Base-by-base conservation (phyloP, 2,329 filamentous ascomycete genomes). In the Diaporthe helianthi region DNA sequence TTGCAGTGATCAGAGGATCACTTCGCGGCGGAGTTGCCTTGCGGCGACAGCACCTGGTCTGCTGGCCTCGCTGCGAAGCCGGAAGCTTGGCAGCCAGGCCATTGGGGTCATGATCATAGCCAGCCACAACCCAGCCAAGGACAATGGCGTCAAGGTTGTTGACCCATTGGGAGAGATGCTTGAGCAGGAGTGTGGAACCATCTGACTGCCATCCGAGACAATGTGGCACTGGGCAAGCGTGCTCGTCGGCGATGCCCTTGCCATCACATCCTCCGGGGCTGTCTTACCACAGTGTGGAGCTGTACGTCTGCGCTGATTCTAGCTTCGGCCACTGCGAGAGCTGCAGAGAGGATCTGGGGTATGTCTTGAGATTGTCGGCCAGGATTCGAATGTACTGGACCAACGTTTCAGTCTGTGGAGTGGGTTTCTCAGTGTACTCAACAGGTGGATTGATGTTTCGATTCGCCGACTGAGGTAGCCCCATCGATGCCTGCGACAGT, bases 81-180 rank as follows among this genome's bases (percentile, higher is more conserved):
- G 93, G 78, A 97, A 96, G 82, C 89, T 97, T 75, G 91, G 91
- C 79, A 92, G 94, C 73, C 93, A 97, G 83, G 92, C 93, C 75
- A 97, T 99, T 77, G 96, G 96, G 77, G 91, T 99, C 74, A 97
- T 97, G 94, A 92, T 97, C 79, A 97, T 94, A 51, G 94, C 94
- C 72, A 97, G 93, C 76, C 94, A 97, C 85, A 97, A 97, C 82
- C 93, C 93, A 22, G 91, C 94, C 41, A 86, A 89, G 75, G 94
- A 97, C 82, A 97, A 97, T 80, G 94, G 94, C 65, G 92, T 97
- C 79, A 97, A 97, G 86, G 89, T 99, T 74, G 93, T 99, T 73
- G 96, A 99, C 80, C 96, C 96, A 15, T 92, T 97, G 90, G 95
- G 96, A 73, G 96, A 98, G 10, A 33, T 8, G 1, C 31, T 33